Evolutionary conservation across 2,329 filamentous ascomycete species (phyloP), one percentile per base, ranked within the genome.

Genomic region (Talaromyces albobiverticillius): DNA sequence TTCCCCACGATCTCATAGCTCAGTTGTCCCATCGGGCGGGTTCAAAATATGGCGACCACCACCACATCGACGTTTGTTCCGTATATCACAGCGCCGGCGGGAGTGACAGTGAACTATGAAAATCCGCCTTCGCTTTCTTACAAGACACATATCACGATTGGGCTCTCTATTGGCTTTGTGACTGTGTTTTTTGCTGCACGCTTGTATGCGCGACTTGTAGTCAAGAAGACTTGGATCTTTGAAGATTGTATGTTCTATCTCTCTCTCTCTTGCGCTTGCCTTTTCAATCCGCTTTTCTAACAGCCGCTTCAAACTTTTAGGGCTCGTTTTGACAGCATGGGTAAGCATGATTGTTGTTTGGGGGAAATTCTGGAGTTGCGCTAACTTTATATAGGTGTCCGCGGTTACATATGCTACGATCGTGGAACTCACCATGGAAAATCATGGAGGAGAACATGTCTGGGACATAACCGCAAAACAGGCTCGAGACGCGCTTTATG

Each of bases 391-490:
- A 10, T 29, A 57, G 55, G 14, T 50, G 9, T 36, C 51, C 10
- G 54, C 46, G 20, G 14, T 54, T n/a, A 10, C 42, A 31, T 57
- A 46, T 20, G 42, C 36, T 18, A 9, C 22, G 34, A 41, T 57
- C 4, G 43, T 54, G 20, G 46, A 18, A 14, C 16, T 53, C 8
- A 45, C 46, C 18, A 57, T 57, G 55, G 32, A 25, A 38, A 48
- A 47, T 13, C 55, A 57, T 25, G 55, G 55, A 25, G 55, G 55
- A n/a, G 23, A 57, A 45, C 55, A 57, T 50, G 51, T 18, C 18
- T 57, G 55, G 55, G 55, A 57, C 25, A 54, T 57, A 25, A 47
- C 26, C 32, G 45, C 20, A 16, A 14, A 34, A 22, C 51, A 57
- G 26, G 55, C 46, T 25, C 31, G 46, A 53, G 51, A 53, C 5